phyloP scores from a whole-genome alignment of 306 rosid genomes.

The Dicorynia guianensis region DNA sequence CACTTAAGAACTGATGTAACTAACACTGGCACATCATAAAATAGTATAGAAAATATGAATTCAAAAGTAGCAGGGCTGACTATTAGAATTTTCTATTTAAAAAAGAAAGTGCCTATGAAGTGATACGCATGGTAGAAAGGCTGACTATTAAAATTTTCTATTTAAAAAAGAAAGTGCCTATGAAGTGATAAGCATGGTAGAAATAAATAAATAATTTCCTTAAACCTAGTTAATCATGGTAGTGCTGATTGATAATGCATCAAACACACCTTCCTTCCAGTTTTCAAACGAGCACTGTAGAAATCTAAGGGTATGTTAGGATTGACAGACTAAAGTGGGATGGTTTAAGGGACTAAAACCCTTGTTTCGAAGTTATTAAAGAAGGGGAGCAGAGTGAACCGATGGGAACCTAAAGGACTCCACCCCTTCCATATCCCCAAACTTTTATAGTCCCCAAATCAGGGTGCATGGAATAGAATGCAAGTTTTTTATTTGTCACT shows the following conservation, averaged over 20 bases:
- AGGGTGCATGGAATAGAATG: no score
- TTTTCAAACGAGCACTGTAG: background rate
- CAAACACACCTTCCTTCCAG: background rate
- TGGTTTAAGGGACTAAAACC: no score
- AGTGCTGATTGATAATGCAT: background rate
- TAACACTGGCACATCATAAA: slow-evolving; percentile 13
- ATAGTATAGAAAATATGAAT: slow-evolving; percentile 2
- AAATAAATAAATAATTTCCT: no score
- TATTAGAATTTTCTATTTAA: background rate
- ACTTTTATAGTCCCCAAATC: no score
- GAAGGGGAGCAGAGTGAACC: no score
- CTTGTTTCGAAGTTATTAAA: no score
- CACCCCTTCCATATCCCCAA: no score
- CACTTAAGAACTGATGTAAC: slow-evolving; percentile 8
- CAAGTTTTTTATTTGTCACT: no score
- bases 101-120: background rate
- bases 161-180: background rate
- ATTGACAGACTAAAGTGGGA: no score
- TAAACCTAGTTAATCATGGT: no score
- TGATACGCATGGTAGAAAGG: no score
- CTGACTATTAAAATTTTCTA: background rate
- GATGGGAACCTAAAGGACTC: no score
- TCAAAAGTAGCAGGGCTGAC: background rate
- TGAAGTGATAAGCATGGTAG: background rate
- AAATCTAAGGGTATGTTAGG: background rate